These are phyloP conservation scores for Lentinula sp. DNA, from an alignment of 768 basidiomycete genomes.

Conservation along the genomic window DNA sequence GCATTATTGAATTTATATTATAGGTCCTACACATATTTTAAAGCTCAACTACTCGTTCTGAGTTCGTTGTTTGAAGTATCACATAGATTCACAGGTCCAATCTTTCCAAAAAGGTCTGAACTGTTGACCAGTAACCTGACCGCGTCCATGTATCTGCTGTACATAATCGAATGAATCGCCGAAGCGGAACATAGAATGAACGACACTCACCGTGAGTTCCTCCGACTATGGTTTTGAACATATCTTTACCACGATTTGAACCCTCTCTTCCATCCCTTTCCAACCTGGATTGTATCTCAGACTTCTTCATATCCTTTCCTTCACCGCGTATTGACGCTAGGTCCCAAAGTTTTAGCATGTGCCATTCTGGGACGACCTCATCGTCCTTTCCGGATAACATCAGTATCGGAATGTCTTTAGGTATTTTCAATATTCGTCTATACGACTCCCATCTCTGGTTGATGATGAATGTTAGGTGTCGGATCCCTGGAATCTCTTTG, in stretches of 20 bases:
- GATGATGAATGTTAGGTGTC: constrained; percentile 72
- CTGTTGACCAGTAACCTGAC: constrained; percentile 2
- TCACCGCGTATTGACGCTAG: constrained; percentile 51
- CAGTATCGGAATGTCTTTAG: constrained; percentile 63
- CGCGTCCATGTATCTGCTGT: constrained; percentile 1
- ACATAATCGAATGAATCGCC: not conserved
- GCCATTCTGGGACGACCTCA: constrained; percentile 66
- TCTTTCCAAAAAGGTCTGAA: not conserved
- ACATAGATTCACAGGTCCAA: not conserved
- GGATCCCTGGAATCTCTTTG: constrained; percentile 64
- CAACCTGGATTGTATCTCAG: not conserved
- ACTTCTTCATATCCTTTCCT: constrained; percentile 18
- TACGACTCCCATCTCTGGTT: constrained; percentile 87
- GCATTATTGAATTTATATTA: too few relatives aligned
- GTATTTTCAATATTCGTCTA: constrained; percentile 56
- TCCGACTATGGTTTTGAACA: not conserved
- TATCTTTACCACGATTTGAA: not conserved
- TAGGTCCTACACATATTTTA: too few relatives aligned
- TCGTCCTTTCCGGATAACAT: constrained; percentile 75
- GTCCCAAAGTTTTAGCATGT: constrained; percentile 74
- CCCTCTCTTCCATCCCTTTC: not conserved
- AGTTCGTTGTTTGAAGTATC: not conserved
- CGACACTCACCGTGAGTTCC: not conserved
- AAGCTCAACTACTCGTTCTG: too few relatives aligned
- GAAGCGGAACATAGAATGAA: not conserved